These are phyloP conservation scores for Lentithecium fluviatile DNA, from an alignment of 495 filamentous ascomycete genomes.

Conservation along the genomic window DNA sequence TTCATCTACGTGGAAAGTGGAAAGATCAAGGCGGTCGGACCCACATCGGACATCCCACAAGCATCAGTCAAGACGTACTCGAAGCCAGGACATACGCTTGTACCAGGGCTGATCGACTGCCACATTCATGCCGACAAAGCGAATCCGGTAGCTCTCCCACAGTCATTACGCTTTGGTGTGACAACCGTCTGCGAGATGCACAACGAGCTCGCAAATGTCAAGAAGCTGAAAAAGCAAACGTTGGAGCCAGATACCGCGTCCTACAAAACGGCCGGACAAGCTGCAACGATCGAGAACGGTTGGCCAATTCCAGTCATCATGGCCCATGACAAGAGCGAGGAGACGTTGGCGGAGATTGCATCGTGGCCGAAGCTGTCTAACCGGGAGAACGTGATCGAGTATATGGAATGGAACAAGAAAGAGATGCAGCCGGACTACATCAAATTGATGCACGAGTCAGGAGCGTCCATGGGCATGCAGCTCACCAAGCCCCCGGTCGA, in stretches of 20 bases:
- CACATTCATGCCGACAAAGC: slow-evolving; percentile 42
- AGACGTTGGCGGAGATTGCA: slow-evolving; percentile 38
- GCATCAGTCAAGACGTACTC: slow-evolving; percentile 25
- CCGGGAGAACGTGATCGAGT: slow-evolving; percentile 35
- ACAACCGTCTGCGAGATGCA: slow-evolving; percentile 45
- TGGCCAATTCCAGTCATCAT: slow-evolving; percentile 43
- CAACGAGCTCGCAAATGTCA: slow-evolving; percentile 47
- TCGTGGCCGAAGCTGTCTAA: slow-evolving; percentile 41
- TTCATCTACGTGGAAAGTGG: slow-evolving; percentile 38
- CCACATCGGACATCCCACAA: slow-evolving; percentile 5
- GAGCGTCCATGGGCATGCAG: slow-evolving; percentile 32
- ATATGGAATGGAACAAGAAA: slow-evolving; percentile 33
- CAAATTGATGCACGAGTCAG: slow-evolving; percentile 46
- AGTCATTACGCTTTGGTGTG: slow-evolving; percentile 42
- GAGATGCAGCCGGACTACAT: slow-evolving; percentile 41
- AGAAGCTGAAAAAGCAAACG: slow-evolving; percentile 50
- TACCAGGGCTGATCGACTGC: slow-evolving; percentile 44
- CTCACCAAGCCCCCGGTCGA: slow-evolving; percentile 38
- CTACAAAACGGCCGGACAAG: slow-evolving; percentile 37
- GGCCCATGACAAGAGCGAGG: slow-evolving; percentile 34
- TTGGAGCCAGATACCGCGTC: slow-evolving; percentile 37
- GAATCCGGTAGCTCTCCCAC: slow-evolving; percentile 38
- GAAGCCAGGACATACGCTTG: slow-evolving; percentile 41
- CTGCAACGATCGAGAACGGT: slow-evolving; percentile 42
- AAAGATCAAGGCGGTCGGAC: slow-evolving; percentile 36